A percentile compares a stretch with the other conserved stretches of the same genome.
phyloP scores from a whole-genome alignment of 371 early-diverging fungal genomes.

The Massospora cicadina region DNA sequence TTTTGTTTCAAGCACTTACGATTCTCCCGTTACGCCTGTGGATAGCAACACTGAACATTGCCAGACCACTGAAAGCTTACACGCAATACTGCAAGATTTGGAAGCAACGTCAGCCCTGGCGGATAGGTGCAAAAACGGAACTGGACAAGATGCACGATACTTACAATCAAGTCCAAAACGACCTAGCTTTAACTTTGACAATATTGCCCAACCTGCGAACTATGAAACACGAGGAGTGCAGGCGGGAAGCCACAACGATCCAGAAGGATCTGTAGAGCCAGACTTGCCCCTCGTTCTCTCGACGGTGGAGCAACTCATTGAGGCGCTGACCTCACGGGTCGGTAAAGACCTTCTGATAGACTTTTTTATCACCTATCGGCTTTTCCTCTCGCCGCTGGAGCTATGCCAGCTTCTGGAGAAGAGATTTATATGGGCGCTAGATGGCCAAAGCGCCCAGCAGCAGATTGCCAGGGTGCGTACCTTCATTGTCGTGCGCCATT shows the following conservation, averaged over 20 bases:
- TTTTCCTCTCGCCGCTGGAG: conserved; percentile 36
- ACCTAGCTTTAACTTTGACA: background rate
- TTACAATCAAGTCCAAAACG: background rate
- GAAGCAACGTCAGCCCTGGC: background rate
- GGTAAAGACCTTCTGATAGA: conserved; percentile 49
- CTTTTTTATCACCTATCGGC: conserved; percentile 49
- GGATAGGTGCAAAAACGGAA: background rate
- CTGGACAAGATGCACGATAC: background rate
- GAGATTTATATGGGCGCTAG: conserved; percentile 39
- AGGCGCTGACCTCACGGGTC: conserved; percentile 26
- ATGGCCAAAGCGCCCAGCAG: conserved; percentile 12
- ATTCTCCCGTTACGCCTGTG: background rate
- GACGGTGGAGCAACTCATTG: background rate
- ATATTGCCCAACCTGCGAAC: background rate
- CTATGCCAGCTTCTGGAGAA: conserved; percentile 34
- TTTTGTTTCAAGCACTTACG: background rate
- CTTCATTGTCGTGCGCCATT: conserved; percentile 44
- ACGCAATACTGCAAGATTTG: background rate
- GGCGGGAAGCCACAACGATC: background rate
- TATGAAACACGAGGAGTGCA: background rate
- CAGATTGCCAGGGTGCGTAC: conserved; percentile 36
- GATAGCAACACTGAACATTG: background rate
- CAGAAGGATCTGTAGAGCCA: background rate
- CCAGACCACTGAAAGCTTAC: background rate
- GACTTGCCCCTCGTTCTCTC: background rate